Conservation (phyloP, 768 basidiomycete genomes). For the Suillus lakei region DNA sequence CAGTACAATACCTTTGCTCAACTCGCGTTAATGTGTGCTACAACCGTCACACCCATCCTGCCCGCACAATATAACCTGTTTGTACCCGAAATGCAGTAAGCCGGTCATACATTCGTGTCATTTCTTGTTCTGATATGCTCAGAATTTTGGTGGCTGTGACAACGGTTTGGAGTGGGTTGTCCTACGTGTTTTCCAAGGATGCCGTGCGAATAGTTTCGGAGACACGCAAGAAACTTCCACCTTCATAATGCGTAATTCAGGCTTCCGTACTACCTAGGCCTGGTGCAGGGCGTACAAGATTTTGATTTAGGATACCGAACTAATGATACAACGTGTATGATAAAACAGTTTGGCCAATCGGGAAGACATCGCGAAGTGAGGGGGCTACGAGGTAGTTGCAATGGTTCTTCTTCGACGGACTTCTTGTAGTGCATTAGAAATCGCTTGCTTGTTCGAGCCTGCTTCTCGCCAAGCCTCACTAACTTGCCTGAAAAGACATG, state of each 20-base stretch:
- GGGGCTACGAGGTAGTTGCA: conserved; percentile 15
- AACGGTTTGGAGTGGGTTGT: conserved; percentile 90
- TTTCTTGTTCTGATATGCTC: not conserved
- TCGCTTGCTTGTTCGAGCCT: conserved; percentile 59
- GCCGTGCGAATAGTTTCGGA: conserved; percentile 66
- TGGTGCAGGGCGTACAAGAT: conserved; percentile 2
- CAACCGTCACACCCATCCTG: conserved; percentile 83
- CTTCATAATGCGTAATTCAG: conserved; percentile 11
- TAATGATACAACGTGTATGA: conserved; percentile 21
- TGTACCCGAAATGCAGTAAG: conserved; percentile 78
- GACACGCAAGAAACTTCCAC: conserved; percentile 36
- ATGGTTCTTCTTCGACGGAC: conserved; percentile 58
- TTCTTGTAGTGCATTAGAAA: conserved; percentile 71
- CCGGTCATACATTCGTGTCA: conserved; percentile 17
- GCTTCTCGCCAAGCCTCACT: conserved; percentile 70
- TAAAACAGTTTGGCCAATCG: not conserved
- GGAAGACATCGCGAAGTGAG: conserved; percentile 1
- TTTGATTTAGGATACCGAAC: conserved; percentile 15
- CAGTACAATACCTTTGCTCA: conserved; percentile 94
- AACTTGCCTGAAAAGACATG: conserved; percentile 49
- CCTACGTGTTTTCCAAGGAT: conserved; percentile 77
- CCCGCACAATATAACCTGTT: conserved; percentile 57
- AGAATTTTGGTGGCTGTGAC: conserved; percentile 90
- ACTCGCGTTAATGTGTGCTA: conserved; percentile 86
- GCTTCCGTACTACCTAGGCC: not conserved